phyloP scores from a whole-genome alignment of 176 grass and related monocot species.

The Aegilops umbellulata region DNA sequence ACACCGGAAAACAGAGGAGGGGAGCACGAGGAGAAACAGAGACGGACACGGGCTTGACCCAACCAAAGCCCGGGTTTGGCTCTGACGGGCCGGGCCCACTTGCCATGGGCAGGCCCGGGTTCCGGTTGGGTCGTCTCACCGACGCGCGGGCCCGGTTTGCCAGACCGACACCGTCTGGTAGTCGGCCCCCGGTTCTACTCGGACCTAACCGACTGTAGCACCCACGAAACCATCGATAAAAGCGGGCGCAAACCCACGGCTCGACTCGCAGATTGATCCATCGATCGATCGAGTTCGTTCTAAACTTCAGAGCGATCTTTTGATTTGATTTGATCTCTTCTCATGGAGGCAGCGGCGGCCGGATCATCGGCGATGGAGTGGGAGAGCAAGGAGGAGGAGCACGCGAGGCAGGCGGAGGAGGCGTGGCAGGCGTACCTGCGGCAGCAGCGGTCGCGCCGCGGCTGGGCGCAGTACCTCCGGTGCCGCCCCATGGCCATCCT shows the following conservation, averaged over 20 bases:
- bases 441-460: rapidly evolving
- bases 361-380: not conserved
- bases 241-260: not conserved
- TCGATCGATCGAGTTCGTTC: no score
- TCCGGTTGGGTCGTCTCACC: not conserved
- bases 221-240: not conserved
- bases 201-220: not conserved
- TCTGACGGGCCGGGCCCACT: not conserved
- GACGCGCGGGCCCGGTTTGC: not conserved
- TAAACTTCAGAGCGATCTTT: no score
- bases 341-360: not conserved
- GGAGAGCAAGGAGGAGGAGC: not conserved
- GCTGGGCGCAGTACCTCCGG: slow-evolving; percentile 30
- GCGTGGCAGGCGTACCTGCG: slow-evolving; percentile 13
- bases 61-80: not conserved
- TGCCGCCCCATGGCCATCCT: not conserved
- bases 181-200: not conserved
- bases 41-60: not conserved
- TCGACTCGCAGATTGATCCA: not conserved
- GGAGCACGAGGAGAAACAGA: not conserved
- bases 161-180: not conserved
- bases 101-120: not conserved
- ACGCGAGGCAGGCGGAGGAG: no score
- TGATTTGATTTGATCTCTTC: no score
- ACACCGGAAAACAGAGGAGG: not conserved